These are phyloP conservation scores for Hortaea sp. DNA, from an alignment of 2,329 filamentous ascomycete species.

Conservation along the genomic window DNA sequence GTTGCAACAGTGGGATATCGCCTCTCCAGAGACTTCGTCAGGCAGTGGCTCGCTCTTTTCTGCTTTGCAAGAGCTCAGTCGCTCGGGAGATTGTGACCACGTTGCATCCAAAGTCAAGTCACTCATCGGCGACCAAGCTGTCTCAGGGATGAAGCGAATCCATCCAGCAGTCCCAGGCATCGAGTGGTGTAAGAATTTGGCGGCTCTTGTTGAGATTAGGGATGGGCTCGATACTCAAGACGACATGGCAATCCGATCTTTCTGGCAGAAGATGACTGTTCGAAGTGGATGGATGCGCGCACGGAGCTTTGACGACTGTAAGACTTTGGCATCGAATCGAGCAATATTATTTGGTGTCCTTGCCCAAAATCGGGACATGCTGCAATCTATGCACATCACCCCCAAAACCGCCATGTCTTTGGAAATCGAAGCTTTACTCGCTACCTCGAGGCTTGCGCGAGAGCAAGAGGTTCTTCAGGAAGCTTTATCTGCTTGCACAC, in stretches of 20 bases:
- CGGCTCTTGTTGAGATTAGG: conserved; percentile 70
- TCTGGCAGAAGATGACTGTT: conserved; percentile 42
- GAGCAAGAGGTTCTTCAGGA: conserved; percentile 77
- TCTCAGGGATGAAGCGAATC: neutral
- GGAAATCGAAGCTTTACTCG: conserved; percentile 67
- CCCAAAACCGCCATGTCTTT: conserved; percentile 55
- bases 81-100: conserved; percentile 7
- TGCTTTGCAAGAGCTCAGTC: conserved; percentile 61
- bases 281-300: conserved; percentile 63
- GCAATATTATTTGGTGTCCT: conserved; percentile 75
- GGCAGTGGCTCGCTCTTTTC: conserved; percentile 50
- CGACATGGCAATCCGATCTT: conserved; percentile 16
- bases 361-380: conserved; percentile 57
- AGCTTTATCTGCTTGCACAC: conserved; percentile 74
- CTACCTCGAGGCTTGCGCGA: conserved; percentile 65
- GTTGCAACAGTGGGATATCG: conserved; percentile 86
- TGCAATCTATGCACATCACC: conserved; percentile 51
- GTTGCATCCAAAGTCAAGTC: conserved; percentile 5
- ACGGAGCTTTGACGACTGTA: conserved; percentile 64
- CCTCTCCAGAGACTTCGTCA: conserved; percentile 49
- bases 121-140: conserved; percentile 3
- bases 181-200: conserved; percentile 43
- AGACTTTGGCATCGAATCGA: conserved; percentile 69
- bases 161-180: conserved; percentile 5
- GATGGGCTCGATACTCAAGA: conserved; percentile 58